Evolutionary conservation across 2,329 filamentous ascomycete genomes (phyloP).

Genomic region (Calycina marina): DNA sequence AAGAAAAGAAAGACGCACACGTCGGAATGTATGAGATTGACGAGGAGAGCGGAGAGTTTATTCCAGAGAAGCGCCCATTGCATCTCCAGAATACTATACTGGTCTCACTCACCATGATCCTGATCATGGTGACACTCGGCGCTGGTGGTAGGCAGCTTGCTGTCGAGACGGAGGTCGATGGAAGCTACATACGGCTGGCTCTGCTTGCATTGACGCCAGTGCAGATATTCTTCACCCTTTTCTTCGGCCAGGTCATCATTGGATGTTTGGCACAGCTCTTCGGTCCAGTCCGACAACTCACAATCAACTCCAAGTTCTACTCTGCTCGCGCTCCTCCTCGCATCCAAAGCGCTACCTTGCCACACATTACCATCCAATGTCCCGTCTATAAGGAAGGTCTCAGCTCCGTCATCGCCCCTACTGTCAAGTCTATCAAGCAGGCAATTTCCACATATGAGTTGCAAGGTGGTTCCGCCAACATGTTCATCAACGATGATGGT

Average conservation of each 20-base stretch:
- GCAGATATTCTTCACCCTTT: constrained; percentile 68
- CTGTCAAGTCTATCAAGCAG: constrained; percentile 62
- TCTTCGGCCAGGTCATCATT: constrained; percentile 67
- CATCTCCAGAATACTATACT: constrained; percentile 57
- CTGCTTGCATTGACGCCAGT: constrained; percentile 53
- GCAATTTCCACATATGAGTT: constrained; percentile 66
- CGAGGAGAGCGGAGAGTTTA: constrained; percentile 54
- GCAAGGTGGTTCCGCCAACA: constrained; percentile 63
- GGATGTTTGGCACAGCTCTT: constrained; percentile 63
- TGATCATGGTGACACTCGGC: constrained; percentile 53
- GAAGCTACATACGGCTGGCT: constrained; percentile 44
- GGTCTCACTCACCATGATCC: constrained; percentile 48
- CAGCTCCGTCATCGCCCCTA: constrained; percentile 58
- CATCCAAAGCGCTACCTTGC: constrained; percentile 40
- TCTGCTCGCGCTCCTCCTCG: constrained; percentile 56
- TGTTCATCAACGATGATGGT: constrained; percentile 65
- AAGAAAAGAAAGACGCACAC: constrained; percentile 34
- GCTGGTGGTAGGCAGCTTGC: constrained; percentile 56
- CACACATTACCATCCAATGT: constrained; percentile 71
- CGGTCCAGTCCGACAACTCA: constrained; percentile 60
- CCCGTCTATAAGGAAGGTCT: constrained; percentile 82
- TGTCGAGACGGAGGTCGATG: constrained; percentile 52
- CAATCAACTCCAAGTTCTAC: constrained; percentile 67
- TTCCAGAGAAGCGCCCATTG: constrained; percentile 48
- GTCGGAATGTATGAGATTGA: constrained; percentile 45